Base-by-base conservation (phyloP, 1,284 basidiomycete genomes). In the Malassezia caprae region DNA sequence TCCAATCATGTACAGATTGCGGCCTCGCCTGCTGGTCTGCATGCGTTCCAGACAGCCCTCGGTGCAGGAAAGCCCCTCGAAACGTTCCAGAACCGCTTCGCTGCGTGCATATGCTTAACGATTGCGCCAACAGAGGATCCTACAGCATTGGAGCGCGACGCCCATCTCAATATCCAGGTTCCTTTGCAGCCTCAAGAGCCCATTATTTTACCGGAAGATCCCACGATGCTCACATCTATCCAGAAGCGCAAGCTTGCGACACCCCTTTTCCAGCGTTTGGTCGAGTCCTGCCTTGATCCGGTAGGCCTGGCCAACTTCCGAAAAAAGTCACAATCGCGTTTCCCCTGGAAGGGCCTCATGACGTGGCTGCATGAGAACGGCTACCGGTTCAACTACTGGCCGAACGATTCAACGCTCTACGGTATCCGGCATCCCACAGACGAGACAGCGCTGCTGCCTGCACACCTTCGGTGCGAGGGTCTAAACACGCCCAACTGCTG, bases 291-390 rank as follows among this genome's bases (percentile, higher is more conserved):
- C 13, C 34, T 57, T 13, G 55, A 57, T 27, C 55, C 55, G 0
- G 50, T 57, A 1, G 55, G 39, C 3, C 41, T 57, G 5, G 55
- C 49, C 19, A 57, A 57, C 41, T 57, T 57, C 50, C 49, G 55
- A 11, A 57, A 52, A 31, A 57, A 57, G 45, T 52, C 49, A 0
- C 55, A 57, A 30, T 52, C 49, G n/a, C 55, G 55, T 1, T 57
- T 57, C 11, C 55, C 55, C 7, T 57, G 55, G 55, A 57, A 57
- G 34, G 50, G 55, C n/a, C 34, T 57, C 7, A 57, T 57, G 55
- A 48, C 45, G 2, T 57, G 55, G 55, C 40, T 57, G 1, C 50
- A 57, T 23, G 55, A 57, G 26, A 57, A 57, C 27, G 49, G 49
- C 15, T 57, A 57, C 42, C 49, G 55, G 3, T 57, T 57, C 17